A percentile compares a stretch with the other conserved stretches of the same genome.
phyloP scores from a whole-genome alignment of 1,284 basidiomycete species.

The Tetrapyrgos nigripes region DNA sequence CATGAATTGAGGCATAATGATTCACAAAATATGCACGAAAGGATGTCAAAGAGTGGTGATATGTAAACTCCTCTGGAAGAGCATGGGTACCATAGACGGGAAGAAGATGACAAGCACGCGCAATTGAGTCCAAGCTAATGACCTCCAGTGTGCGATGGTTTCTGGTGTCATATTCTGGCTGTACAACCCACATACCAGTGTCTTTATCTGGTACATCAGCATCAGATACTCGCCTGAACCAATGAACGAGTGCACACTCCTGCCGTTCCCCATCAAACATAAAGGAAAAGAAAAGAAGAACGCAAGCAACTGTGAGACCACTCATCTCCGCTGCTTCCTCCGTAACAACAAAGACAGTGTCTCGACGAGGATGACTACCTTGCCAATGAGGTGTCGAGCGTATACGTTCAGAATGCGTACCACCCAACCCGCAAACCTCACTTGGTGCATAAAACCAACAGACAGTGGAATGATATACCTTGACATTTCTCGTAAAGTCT shows the following conservation, averaged over 20 bases:
- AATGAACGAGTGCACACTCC: constrained; percentile 33
- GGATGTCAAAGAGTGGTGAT: background rate
- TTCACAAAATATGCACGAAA: background rate
- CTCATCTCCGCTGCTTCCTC: constrained; percentile 18
- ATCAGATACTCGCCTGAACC: constrained; percentile 27
- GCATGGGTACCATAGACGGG: too few species aligned
- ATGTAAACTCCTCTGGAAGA: constrained; percentile 30
- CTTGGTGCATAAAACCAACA: too few species aligned
- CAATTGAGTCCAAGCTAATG: too few species aligned
- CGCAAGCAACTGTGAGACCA: constrained; percentile 21
- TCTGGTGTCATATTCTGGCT: constrained; percentile 29
- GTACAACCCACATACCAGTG: constrained; percentile 41
- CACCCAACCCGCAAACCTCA: too few species aligned
- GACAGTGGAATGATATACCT: too few species aligned
- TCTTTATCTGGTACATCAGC: constrained; percentile 24
- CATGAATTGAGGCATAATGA: background rate
- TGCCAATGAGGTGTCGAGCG: too few species aligned
- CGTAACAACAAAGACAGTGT: constrained; percentile 18
- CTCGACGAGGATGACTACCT: background rate
- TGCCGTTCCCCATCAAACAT: constrained; percentile 14
- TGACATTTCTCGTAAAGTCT: too few species aligned
- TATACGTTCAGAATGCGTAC: too few species aligned
- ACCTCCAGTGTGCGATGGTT: background rate
- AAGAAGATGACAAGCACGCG: too few species aligned
- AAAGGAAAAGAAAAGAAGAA: constrained; percentile 26